Evolutionary conservation across 345 rosid species (phyloP), one percentile per base, ranked within the genome.

Genomic region (Dipteronia dyeriana): DNA sequence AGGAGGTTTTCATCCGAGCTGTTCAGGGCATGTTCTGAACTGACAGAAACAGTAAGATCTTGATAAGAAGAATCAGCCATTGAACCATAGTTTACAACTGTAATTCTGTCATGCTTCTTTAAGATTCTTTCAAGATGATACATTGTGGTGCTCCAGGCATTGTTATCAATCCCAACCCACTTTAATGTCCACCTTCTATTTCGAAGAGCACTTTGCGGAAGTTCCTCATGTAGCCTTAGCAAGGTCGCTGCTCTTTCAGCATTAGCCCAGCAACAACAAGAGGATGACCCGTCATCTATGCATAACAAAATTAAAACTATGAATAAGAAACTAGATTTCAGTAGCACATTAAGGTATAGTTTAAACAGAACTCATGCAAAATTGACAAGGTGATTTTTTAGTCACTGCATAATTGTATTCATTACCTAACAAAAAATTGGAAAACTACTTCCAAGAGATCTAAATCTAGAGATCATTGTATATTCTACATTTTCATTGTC

Each of bases 211-310:
- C 80, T 68, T 16, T 47, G 57, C 26, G 85, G 88, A 59, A 82
- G 85, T 75, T 85, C 76, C 31, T 90, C 92, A 74, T 89, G 88
- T 79, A 95, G 86, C 86, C 94, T 86, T 54, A 95, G 83, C 77
- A 95, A 76, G 68, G 86, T 84, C 56, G 85, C 92, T 11, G 97
- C 98, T 81, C 84, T 86, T 79, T 87, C 86, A 79, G 86, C 89
- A 83, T 85, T 80, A 20, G 91, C 88, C 99, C 99, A 93, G 84
- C 98, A 92, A 80, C 79, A 87, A 79, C 86, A 93, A 43, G 87
- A 87, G 47, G 92, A 91, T 61, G 97, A 91, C 61, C 99, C 98
- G 56, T 93, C 97, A 83, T 95, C 98, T 95, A 82, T 53, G 76
- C 62, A 19, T 62, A 49, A 45, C n/a, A 66, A 10, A 66, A 75